phyloP scores from a whole-genome alignment of 2,329 filamentous ascomycete genomes.

The Hypoxylon sp. region DNA sequence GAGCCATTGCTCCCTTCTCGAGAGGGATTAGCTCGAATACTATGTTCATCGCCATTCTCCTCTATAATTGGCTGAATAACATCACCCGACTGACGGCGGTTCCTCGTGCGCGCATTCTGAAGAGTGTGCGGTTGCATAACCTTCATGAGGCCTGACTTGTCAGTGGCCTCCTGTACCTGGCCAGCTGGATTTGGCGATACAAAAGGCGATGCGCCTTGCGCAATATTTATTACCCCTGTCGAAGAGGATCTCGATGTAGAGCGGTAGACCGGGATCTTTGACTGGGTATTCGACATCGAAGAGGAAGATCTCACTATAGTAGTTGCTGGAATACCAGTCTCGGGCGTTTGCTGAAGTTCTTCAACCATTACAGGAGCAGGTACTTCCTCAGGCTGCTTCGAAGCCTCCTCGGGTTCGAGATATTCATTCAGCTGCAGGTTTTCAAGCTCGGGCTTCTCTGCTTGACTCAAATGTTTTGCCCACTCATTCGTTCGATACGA shows the following conservation, averaged over 20 bases:
- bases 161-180: slow-evolving; percentile 23
- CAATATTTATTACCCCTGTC: background rate
- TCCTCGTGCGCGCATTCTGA: slow-evolving; percentile 45
- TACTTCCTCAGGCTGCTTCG: slow-evolving; percentile 62
- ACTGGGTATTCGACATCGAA: slow-evolving; percentile 47
- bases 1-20: slow-evolving; percentile 44
- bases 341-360: slow-evolving; percentile 74
- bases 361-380: slow-evolving; percentile 72
- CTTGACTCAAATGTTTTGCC: slow-evolving; percentile 87
- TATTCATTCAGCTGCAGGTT: slow-evolving; percentile 66
- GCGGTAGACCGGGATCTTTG: slow-evolving; percentile 32
- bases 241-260: slow-evolving; percentile 45
- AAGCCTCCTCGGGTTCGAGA: slow-evolving; percentile 49
- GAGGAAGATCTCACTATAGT: slow-evolving; percentile 51
- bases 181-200: background rate
- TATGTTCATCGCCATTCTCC: slow-evolving; percentile 52
- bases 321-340: slow-evolving; percentile 61
- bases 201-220: slow-evolving; percentile 18
- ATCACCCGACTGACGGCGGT: slow-evolving; percentile 48
- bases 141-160: slow-evolving; percentile 6
- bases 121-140: slow-evolving; percentile 20
- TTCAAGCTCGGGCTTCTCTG: slow-evolving; percentile 78
- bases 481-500: slow-evolving; percentile 95
- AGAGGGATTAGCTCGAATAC: slow-evolving; percentile 32
- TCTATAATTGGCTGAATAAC: slow-evolving; percentile 60